Base-by-base conservation (phyloP, 2,329 filamentous ascomycete genomes). In the Neoarthrinium moseri region DNA sequence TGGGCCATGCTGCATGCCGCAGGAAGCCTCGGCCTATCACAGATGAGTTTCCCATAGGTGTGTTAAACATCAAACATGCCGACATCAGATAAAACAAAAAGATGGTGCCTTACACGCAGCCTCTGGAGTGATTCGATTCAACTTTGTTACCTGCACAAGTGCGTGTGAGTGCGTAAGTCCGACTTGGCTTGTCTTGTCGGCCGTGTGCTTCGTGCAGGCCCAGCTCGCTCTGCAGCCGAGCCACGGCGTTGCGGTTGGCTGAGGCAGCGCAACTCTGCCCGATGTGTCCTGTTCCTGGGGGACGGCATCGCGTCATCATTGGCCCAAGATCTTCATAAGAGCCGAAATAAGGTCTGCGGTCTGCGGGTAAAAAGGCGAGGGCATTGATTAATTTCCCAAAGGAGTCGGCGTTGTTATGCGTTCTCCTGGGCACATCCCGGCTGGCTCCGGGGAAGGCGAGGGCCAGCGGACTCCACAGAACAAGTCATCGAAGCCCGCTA, bases 371-470 rank as follows among this genome's bases (percentile, higher is more conserved):
- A 65, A 55, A 61, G 48, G 53, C 49, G 45, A 24, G 30, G 57
- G 59, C 59, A 60, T 63, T 62, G 54, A 62, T 60, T 59, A 70
- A 71, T 71, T 72, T 73, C 71, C 71, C 65, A 70, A 71, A 65
- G 42, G 50, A 59, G 64, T 58, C 55, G 57, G 56, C 57, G 52
- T 69, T 64, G 63, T 74, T 57, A 75, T 74, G 71, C 71, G 60
- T 60, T 39, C 48, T 57, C 52, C 51, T 51, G 57, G 52, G 57
- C 53, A 54, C 30, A 56, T 52, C 56, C 54, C 48, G 47, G 53
- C 48, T 27, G 38, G 17, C 17, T 17, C 22, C 17, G 26, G 26
- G n/a, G 23, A 18, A 12, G 33, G 33, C 22, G 33, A 11, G 32
- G 32, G 32, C 15, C 17, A 18, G 32, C 30, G n/a, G n/a, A 15